Evolutionary conservation across 768 basidiomycete species (phyloP), one percentile per base, ranked within the genome.

Genomic region (Agaricus bisporus): DNA sequence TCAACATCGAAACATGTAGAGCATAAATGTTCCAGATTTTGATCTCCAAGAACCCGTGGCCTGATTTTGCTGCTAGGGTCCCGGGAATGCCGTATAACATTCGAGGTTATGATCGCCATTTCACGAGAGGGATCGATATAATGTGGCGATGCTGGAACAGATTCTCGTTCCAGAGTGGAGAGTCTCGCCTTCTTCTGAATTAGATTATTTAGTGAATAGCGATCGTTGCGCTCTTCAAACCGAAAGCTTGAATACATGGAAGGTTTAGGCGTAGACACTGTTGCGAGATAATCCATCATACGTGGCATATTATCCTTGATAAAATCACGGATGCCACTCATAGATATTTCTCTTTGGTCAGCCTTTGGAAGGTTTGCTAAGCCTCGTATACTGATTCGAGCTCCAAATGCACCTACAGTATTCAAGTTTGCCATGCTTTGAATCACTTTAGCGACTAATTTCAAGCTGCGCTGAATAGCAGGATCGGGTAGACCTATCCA

Each of bases 391-490:
- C 29, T 5, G 48, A 36, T 35, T 26, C 46, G 15, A 42, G 25
- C 14, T 5, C 29, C 39, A 15, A 20, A 10, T 14, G 5, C 15
- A 70, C 84, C 60, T 64, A 86, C 88, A 7, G 79, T 66, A 58
- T 89, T 91, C 51, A 94, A 71, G 66, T 95, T 95, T 5, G 92
- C 92, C 38, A 94, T 72, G 59, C 87, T 93, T 67, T 92, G 90
- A 17, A 95, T 78, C n/a, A 87, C 88, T 67, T 91, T 93, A 6
- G 91, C 91, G 49, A 95, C 83, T 59, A 91, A 65, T 0, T 87
- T 94, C 47, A 95, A 74, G 64, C 85, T 92, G 35, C 91, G 82
- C 62, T 89, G 85, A 9, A 91, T 81, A 8, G 81, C 70, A 17
- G 73, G 63, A 51, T 76, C 76, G 3, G 89, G 86, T 54, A 89